A percentile compares a stretch with the other conserved stretches of the same genome.
Evolutionary conservation across 179 eudicot species (phyloP).

Genomic region (Silene noctiflora): DNA sequence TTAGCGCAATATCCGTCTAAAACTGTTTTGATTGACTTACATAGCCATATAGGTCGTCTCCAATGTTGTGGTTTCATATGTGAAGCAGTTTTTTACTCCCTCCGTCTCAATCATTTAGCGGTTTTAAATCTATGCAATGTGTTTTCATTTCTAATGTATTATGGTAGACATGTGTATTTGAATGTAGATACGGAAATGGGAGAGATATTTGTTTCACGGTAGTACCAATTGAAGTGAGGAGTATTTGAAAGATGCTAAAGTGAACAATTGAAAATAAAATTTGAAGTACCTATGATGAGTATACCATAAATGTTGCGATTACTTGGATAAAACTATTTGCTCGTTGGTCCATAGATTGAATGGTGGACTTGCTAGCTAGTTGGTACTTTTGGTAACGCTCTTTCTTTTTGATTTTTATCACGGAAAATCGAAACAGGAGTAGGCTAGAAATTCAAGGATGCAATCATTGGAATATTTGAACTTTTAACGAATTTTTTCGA

Average conservation of each 20-base stretch:
- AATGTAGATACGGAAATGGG: neutral
- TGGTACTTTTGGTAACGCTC: neutral
- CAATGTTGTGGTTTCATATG: neutral
- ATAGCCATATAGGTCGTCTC: too few relatives aligned
- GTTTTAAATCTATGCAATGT: neutral
- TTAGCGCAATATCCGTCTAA: neutral
- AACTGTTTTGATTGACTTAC: neutral
- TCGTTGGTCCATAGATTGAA: neutral
- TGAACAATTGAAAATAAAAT: neutral
- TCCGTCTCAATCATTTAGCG: neutral
- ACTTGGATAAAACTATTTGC: neutral
- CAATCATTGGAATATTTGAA: neutral
- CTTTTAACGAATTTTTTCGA: neutral
- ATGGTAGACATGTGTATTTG: neutral
- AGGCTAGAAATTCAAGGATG: neutral
- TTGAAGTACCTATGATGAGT: neutral
- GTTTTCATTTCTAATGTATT: neutral
- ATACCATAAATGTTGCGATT: neutral
- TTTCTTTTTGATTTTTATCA: neutral
- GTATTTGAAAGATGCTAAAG: neutral
- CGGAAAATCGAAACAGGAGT: neutral
- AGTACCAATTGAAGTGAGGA: neutral
- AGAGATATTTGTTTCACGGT: neutral
- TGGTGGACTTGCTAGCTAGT: neutral
- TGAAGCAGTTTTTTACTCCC: neutral